Conservation (phyloP, 495 filamentous ascomycete species). For the Trichocladium uniseriatum region DNA sequence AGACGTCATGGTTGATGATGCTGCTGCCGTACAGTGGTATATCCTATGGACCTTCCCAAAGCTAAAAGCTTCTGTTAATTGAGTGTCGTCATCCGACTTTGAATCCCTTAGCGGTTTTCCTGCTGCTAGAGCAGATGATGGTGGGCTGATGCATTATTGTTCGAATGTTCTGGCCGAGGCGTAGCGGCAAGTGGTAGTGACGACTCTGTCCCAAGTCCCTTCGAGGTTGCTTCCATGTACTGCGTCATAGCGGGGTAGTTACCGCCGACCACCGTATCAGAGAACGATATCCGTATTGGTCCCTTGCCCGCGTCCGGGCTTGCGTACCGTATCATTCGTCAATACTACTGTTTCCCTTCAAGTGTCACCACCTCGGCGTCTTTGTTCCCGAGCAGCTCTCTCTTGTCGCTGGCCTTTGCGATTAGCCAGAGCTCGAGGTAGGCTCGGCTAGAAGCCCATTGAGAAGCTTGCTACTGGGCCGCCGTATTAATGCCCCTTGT, state of each 20-base stretch:
- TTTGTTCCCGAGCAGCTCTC: not conserved
- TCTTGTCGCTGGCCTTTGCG: not conserved
- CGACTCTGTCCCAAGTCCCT: not conserved
- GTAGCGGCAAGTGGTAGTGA: not conserved
- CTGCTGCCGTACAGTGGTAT: too few relatives aligned
- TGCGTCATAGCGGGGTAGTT: conserved; percentile 15
- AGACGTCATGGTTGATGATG: not conserved
- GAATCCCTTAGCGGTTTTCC: not conserved
- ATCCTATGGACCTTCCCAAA: too few relatives aligned
- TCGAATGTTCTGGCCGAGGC: not conserved
- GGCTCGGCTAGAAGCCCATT: too few relatives aligned
- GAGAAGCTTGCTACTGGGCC: too few relatives aligned
- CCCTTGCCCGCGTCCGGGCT: too few relatives aligned
- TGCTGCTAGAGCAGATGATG: not conserved
- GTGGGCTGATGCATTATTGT: conserved; percentile 3
- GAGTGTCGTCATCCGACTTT: not conserved
- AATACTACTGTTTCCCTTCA: not conserved
- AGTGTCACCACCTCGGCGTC: not conserved
- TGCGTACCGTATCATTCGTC: not conserved
- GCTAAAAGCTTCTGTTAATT: not conserved
- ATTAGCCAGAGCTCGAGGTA: too few relatives aligned
- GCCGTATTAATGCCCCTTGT: too few relatives aligned
- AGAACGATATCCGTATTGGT: not conserved
- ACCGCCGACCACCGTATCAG: too few relatives aligned
- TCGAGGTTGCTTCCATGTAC: not conserved